A percentile compares a stretch with the other conserved stretches of the same genome.
Evolutionary conservation across 2,329 filamentous ascomycete species (phyloP).

Genomic region (Alternaria dauci): DNA sequence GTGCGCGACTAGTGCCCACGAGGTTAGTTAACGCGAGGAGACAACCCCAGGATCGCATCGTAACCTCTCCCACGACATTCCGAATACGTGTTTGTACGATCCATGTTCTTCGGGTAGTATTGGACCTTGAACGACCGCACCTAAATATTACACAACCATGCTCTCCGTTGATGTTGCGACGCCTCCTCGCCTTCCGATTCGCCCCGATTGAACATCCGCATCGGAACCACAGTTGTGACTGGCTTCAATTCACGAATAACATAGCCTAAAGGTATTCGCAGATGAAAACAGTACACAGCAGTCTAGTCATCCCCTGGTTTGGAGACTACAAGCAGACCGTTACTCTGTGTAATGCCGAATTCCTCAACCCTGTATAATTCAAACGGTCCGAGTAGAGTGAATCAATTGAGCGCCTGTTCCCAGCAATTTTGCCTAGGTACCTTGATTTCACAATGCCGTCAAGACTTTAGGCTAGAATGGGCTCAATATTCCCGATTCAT

Average conservation of each 20-base stretch:
- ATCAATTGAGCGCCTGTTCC: background rate
- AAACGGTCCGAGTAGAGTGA: background rate
- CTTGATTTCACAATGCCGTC: background rate
- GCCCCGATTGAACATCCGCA: background rate
- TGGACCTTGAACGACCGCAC: background rate
- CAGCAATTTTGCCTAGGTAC: background rate
- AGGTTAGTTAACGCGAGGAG: slow-evolving; percentile 8
- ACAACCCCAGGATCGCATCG: background rate
- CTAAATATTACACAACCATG: background rate
- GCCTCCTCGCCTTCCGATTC: background rate
- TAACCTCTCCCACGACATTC: background rate
- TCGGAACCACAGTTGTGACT: background rate
- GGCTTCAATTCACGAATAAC: background rate
- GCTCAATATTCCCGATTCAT: background rate
- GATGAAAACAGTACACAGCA: background rate
- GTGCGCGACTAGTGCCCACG: slow-evolving; percentile 17
- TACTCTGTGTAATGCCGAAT: background rate
- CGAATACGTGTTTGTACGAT: background rate
- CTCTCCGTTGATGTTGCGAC: background rate
- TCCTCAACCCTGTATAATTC: background rate
- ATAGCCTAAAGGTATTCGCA: background rate
- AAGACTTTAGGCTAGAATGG: background rate
- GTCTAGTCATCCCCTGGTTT: background rate
- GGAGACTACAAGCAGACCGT: background rate
- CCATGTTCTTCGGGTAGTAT: background rate